These are phyloP conservation scores for Euryodendron excelsum DNA, from an alignment of 148 eudicot genomes.

Conservation along the genomic window DNA sequence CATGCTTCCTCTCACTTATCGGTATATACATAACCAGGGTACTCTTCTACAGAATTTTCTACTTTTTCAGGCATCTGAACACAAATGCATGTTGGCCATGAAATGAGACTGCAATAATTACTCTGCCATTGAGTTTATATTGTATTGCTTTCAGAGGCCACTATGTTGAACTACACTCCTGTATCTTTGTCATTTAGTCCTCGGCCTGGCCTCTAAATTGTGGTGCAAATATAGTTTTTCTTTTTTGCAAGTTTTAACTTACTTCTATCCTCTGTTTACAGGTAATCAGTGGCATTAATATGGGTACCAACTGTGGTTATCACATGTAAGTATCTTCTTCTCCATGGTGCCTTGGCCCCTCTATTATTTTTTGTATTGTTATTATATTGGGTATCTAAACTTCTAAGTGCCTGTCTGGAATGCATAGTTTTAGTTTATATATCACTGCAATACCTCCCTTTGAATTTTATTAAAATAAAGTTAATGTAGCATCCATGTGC, in stretches of 20 bases:
- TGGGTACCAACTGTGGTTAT: slow-evolving; percentile 95
- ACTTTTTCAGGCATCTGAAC: neutral
- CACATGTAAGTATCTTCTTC: slow-evolving; percentile 63
- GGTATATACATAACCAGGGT: neutral
- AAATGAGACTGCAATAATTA: neutral
- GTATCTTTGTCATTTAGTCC: neutral
- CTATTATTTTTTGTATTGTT: neutral
- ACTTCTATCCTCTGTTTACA: slow-evolving; percentile 27
- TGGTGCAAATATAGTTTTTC: slow-evolving; percentile 1
- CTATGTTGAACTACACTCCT: neutral
- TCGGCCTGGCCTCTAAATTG: neutral
- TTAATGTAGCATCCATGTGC: too few species aligned
- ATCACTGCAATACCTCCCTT: too few species aligned
- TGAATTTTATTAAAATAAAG: too few species aligned
- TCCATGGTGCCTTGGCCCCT: neutral
- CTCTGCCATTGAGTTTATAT: neutral
- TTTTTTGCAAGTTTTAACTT: neutral
- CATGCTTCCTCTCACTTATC: neutral
- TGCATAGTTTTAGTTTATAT: neutral
- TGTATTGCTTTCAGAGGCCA: slow-evolving; percentile 2
- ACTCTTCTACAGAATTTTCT: slow-evolving; percentile 1
- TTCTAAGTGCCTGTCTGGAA: neutral
- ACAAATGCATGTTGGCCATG: neutral
- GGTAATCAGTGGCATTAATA: slow-evolving; percentile 98
- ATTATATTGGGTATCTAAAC: neutral